Evolutionary conservation across 768 basidiomycete species (phyloP).

Genomic region (Rubroboletus pulcherrimus): DNA sequence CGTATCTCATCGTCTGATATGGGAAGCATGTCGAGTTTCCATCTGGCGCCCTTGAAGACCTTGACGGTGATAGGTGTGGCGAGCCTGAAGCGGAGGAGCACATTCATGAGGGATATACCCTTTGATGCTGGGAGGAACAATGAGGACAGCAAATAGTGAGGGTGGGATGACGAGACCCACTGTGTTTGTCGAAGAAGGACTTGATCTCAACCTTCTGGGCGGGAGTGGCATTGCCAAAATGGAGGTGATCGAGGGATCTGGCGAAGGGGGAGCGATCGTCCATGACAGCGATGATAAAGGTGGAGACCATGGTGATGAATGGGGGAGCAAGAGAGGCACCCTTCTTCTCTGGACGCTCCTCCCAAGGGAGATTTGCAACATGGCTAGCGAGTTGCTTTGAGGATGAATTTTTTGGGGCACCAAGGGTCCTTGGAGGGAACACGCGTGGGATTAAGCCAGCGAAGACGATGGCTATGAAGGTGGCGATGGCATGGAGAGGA

Average conservation of each 20-base stretch:
- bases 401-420: too few relatives aligned
- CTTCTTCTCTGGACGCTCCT: neutral
- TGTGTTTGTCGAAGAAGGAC: neutral
- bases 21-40: neutral
- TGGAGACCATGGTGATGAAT: neutral
- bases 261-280: neutral
- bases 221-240: neutral
- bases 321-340: fast-evolving
- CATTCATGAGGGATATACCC: neutral
- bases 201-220: neutral
- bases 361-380: neutral
- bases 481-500: too few relatives aligned
- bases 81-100: neutral
- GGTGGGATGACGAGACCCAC: neutral
- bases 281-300: neutral
- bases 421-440: too few relatives aligned
- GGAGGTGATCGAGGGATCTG: neutral
- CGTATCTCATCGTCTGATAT: too few relatives aligned
- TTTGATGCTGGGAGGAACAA: neutral
- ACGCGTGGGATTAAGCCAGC: too few relatives aligned
- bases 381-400: too few relatives aligned
- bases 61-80: neutral
- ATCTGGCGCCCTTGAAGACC: neutral
- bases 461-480: too few relatives aligned
- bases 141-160: too few relatives aligned